Evolutionary conservation across 306 rosid genomes (phyloP).

Genomic region (Cicer yamashitae): DNA sequence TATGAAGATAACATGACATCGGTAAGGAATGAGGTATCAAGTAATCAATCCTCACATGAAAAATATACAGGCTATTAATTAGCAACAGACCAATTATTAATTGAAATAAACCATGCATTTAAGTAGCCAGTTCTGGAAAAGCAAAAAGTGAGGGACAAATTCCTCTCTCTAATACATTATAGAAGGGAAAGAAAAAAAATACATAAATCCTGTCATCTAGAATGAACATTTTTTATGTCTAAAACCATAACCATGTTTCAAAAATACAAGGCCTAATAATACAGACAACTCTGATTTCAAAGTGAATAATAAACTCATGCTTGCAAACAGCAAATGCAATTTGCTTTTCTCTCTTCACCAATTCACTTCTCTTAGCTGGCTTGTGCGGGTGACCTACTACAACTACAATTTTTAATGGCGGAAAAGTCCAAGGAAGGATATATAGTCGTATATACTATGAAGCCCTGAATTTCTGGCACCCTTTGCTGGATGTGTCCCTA

Average conservation of each 20-base stretch:
- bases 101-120: neutral
- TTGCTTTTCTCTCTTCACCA: neutral
- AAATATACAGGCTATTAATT: neutral
- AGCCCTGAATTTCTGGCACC: no score
- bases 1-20: neutral
- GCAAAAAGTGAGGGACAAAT: neutral
- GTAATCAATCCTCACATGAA: neutral
- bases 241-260: neutral
- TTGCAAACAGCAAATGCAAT: neutral
- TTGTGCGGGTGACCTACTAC: neutral
- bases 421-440: neutral
- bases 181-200: neutral
- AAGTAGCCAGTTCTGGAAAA: neutral
- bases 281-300: slow-evolving; percentile 24
- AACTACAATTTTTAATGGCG: neutral
- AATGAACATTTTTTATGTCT: neutral
- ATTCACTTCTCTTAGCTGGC: neutral
- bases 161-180: neutral
- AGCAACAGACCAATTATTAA: neutral
- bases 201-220: neutral
- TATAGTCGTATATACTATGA: neutral
- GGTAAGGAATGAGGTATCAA: neutral
- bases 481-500: neutral
- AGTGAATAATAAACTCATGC: slow-evolving; percentile 6
- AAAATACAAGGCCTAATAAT: neutral